Conservation (phyloP, 1,284 basidiomycete species). For the Trametes sp. region DNA sequence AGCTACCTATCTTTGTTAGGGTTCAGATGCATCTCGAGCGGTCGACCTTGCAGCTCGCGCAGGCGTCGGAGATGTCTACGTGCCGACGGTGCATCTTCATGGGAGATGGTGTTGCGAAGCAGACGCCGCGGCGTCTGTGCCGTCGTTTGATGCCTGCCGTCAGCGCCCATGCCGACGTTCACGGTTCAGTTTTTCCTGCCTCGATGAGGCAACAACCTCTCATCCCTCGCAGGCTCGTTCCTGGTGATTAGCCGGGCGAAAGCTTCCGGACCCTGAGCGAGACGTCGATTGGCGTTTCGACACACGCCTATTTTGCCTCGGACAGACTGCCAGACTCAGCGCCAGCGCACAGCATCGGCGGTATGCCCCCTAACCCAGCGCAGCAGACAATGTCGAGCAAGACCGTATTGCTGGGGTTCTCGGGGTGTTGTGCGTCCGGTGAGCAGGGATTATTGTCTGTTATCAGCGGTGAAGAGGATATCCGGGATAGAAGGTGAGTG, state of each 20-base stretch:
- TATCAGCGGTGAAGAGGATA: neutral
- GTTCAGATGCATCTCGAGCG: neutral
- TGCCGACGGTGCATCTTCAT: neutral
- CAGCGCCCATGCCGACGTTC: neutral
- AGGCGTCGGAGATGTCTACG: neutral
- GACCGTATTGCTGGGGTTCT: neutral
- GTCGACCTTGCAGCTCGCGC: neutral
- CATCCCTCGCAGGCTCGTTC: neutral
- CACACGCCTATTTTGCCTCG: neutral
- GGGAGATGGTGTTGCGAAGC: neutral
- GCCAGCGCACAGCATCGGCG: too few relatives aligned
- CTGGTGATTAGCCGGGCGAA: neutral
- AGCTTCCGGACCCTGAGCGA: neutral
- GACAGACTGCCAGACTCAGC: too few relatives aligned
- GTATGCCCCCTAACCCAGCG: too few relatives aligned
- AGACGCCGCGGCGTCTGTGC: neutral
- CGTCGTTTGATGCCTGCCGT: neutral
- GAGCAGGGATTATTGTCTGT: neutral
- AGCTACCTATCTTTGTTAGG: neutral
- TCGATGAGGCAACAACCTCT: neutral
- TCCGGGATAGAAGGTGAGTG: neutral
- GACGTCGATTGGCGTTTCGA: neutral
- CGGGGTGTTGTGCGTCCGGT: too few relatives aligned
- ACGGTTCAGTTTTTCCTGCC: neutral
- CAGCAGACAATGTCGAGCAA: too few relatives aligned